Evolutionary conservation across 345 rosid genomes (phyloP), one percentile per base, ranked within the genome.

Genomic region (Psidium friedrichsthalianum): DNA sequence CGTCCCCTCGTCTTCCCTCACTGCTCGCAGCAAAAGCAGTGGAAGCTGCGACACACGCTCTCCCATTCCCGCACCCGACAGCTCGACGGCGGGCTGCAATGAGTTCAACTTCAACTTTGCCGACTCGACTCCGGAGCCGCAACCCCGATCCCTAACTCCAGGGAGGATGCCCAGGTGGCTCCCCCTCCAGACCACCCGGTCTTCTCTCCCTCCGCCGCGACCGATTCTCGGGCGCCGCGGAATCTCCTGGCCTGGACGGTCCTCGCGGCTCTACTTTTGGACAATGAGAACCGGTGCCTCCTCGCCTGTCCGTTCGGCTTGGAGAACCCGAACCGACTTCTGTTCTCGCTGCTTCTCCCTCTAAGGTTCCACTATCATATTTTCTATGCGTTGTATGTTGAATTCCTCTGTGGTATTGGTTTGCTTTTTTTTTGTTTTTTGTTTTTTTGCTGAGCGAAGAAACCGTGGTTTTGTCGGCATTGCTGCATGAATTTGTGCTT

Each of bases 281-380:
- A 96, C 85, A 87, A 90, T 8, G 84, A 18, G 74, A 85, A 89
- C 42, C 91, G 85, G 55, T 90, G 92, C 87, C 95, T 97, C 85
- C 98, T 58, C 94, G 98, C 76, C 89, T 97, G 85, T 92, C 98
- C 80, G 86, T 97, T 24, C 94, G 95, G 64, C 90, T 96, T 82
- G 99, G 99, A 83, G 99, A 96, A 82, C 99, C 99, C 24, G 95
- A 94, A 81, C 96, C 97, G 44, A 85, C 94, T 49, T 90, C 94
- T 74, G 89, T 97, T 87, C 90, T 96, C 88, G 98, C 97, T 57
- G 95, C 98, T 57, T 86, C 89, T 85, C 94, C 95, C 42, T 95
- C 97, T 52, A 98, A 95, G 96, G 98, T 97, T 13, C 25, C 29
- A 54, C 51, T 51, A 5, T 44, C 20, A 1, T 22, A 22, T 61